phyloP scores from a whole-genome alignment of 148 eudicot species.

The Gaultheria prostrata region DNA sequence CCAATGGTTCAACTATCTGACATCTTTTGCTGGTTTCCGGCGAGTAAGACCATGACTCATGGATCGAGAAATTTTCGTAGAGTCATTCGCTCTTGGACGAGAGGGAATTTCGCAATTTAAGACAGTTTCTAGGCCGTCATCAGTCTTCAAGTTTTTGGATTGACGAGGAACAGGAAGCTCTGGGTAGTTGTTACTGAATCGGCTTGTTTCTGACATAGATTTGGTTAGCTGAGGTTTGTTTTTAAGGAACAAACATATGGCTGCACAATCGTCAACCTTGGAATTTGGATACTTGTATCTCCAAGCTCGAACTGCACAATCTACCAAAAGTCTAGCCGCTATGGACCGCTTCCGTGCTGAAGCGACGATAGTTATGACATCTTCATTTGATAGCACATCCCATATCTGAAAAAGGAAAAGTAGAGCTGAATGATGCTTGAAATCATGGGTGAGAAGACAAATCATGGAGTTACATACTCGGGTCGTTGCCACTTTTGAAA shows the following conservation, averaged over 20 bases:
- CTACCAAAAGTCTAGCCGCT: slow-evolving; percentile 67
- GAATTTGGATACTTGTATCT: slow-evolving; percentile 58
- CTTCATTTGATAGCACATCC: slow-evolving; percentile 82
- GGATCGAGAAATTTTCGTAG: neutral
- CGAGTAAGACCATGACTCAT: neutral
- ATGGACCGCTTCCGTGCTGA: slow-evolving; percentile 61
- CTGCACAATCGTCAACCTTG: slow-evolving; percentile 70
- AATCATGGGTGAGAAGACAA: neutral
- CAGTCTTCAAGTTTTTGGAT: slow-evolving; percentile 12
- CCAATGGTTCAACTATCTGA: neutral
- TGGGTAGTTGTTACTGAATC: slow-evolving; percentile 19
- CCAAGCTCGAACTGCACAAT: slow-evolving; percentile 74
- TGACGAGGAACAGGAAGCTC: neutral
- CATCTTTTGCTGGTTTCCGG: slow-evolving; percentile 3
- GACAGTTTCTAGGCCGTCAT: slow-evolving; percentile 35
- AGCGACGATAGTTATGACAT: slow-evolving; percentile 62
- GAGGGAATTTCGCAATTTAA: slow-evolving; percentile 13
- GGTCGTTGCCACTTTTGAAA: neutral
- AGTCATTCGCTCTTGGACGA: neutral
- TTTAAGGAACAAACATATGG: slow-evolving; percentile 56
- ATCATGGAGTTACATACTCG: neutral
- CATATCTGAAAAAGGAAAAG: slow-evolving; percentile 47
- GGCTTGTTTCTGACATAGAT: slow-evolving; percentile 40
- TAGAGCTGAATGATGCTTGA: neutral
- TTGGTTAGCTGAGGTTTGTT: slow-evolving; percentile 34